Percentiles rank a stretch among this genome's conserved stretches.
phyloP scores from a whole-genome alignment of 2,329 filamentous ascomycete genomes.

The Zarea fungicola region DNA sequence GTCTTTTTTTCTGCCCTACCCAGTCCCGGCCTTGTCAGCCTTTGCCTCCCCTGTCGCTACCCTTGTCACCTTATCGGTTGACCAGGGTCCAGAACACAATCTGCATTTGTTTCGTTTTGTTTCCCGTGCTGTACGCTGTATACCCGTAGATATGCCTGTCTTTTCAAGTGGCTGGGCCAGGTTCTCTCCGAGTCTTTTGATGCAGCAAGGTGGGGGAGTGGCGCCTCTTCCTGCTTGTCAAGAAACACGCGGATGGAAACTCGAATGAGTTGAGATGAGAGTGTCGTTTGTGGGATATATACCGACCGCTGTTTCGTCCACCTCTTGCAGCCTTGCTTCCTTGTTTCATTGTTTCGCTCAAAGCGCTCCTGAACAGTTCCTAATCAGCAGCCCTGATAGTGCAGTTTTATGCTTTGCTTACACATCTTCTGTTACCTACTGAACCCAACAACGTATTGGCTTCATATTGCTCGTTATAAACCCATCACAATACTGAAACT shows the following conservation, averaged over 20 bases:
- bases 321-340: conserved; percentile 11
- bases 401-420: too few species aligned
- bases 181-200: background rate
- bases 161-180: background rate
- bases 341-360: background rate
- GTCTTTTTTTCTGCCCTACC: background rate
- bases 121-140: too few species aligned
- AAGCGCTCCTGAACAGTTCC: too few species aligned
- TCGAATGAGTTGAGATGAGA: background rate
- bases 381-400: too few species aligned
- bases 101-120: conserved; percentile 8
- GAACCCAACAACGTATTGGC: too few species aligned
- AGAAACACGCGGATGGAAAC: background rate
- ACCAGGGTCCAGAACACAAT: background rate
- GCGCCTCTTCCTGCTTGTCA: background rate
- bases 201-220: background rate
- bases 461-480: too few species aligned
- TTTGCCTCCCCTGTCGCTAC: background rate
- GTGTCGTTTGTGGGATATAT: conserved; percentile 9
- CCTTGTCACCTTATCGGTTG: background rate
- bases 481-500: conserved; percentile 1
- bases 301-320: conserved; percentile 9
- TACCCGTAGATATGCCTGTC: background rate
- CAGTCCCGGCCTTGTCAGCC: background rate
- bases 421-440: too few species aligned